These are phyloP conservation scores for Pinus albicaulis DNA, from an alignment of 75 land plant genomes.

Conservation along the genomic window DNA sequence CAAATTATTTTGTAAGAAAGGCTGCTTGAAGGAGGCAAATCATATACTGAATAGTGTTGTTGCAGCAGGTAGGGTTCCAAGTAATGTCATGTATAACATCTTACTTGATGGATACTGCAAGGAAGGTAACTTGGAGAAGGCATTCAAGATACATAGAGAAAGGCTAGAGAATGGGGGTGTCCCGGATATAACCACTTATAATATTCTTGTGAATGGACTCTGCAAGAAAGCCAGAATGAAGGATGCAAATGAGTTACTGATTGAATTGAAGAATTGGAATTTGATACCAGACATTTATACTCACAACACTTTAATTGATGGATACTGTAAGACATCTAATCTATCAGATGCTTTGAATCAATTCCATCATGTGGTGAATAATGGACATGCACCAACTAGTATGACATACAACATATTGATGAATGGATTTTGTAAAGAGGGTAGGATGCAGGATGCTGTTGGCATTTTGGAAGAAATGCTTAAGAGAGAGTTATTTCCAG, in stretches of 20 bases:
- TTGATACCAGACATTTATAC: conserved; percentile 48
- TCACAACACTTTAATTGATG: conserved; percentile 52
- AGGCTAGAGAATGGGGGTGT: conserved; percentile 24
- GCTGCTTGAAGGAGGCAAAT: conserved; percentile 40
- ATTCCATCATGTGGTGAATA: conserved; percentile 12
- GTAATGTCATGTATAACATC: conserved; percentile 24
- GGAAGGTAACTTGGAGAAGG: conserved; percentile 41
- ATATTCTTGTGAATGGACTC: conserved; percentile 53
- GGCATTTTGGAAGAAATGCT: conserved; percentile 18
- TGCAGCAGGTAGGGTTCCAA: conserved; percentile 2
- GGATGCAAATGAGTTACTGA: conserved; percentile 45
- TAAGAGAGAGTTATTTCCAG: conserved; percentile 18
- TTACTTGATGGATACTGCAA: conserved; percentile 75
- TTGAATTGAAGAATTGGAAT: conserved; percentile 29
- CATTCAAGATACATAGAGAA: conserved; percentile 32
- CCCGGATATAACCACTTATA: conserved; percentile 50
- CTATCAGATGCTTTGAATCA: conserved; percentile 35
- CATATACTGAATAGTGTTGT: conserved; percentile 37
- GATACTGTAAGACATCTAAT: conserved; percentile 47
- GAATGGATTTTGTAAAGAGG: conserved; percentile 34
- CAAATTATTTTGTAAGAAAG: conserved; percentile 32
- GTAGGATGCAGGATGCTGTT: conserved; percentile 24
- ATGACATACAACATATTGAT: conserved; percentile 20
- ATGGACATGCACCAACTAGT: conserved; percentile 6
- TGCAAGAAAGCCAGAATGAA: conserved; percentile 33